Base-by-base conservation (phyloP, 139 green algal genomes). In the Chlamydomonas schloesseri region DNA sequence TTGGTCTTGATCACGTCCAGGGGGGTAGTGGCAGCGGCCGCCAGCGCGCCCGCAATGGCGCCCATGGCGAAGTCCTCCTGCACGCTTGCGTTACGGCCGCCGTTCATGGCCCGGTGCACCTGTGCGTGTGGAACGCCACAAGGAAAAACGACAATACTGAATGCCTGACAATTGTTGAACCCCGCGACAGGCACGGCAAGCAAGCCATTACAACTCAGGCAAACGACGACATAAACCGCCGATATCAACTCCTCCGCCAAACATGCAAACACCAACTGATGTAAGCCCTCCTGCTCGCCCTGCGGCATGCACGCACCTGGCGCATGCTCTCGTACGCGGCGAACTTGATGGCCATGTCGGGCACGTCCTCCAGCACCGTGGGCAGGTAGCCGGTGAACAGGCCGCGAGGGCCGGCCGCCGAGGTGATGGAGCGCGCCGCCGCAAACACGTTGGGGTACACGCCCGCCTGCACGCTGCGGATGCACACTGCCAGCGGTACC, bases 1-100 rank as follows among this genome's bases (percentile, higher is more conserved):
- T 94, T 93, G 29, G 96, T 99, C 91, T 99, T 99, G 73, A 99
- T 93, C 2, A 99, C 96, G 68, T 99, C 96, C 81, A 99, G 90
- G 0, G 96, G 96, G 0, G 94, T 98, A 15, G 96, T 99, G 21
- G 94, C 90, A 0, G 94, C 96, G 10, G 94, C 94, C 26, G 96
- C 96, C 14, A 96, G 33, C 0, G 95, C 95, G 18, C 96, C 96
- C 8, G 94, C 89, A 15, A 94, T 29, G 0, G 93, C 96, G 24
- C 96, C 96, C 88, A 97, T 96, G 36, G 84, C 84, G 78, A 98
- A 95, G 87, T 98, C 96, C 75, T 97, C 95, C 58, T 81, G 50
- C 23, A 57, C 70, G 34, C 2, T 46, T 20, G 81, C 81, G 20
- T 53, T 15, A 3, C 81, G 55, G 33, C 86, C 89, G 37, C 26